Evolutionary conservation across 352 stramenopile species (phyloP).

Genomic region (Globisporangium heterothallicum): DNA sequence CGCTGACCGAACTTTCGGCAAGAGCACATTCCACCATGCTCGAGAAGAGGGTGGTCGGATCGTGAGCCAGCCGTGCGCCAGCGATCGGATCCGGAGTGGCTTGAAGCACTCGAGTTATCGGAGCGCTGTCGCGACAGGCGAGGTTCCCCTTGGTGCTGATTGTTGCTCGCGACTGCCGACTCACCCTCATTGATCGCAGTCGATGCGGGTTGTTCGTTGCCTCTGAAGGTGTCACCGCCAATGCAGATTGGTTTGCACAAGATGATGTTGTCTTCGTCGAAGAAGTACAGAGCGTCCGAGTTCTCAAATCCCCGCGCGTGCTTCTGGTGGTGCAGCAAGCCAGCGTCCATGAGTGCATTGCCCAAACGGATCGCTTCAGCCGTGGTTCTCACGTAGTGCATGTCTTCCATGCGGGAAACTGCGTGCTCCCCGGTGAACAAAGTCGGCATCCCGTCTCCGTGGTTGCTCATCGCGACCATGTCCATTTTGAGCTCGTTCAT

Average conservation of each 20-base stretch:
- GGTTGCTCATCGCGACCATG: conserved; percentile 4
- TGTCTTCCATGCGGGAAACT: conserved; percentile 16
- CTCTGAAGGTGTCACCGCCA: background rate
- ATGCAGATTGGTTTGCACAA: conserved; percentile 14
- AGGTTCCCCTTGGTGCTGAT: background rate
- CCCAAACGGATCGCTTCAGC: conserved; percentile 39
- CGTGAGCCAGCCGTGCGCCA: background rate
- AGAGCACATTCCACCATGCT: conserved; percentile 21
- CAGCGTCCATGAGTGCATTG: conserved; percentile 51
- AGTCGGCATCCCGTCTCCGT: conserved; percentile 2
- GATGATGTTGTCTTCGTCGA: conserved; percentile 35
- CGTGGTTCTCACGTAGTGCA: conserved; percentile 17
- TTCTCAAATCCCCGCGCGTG: conserved; percentile 17
- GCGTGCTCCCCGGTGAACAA: conserved; percentile 5
- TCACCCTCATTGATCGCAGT: background rate
- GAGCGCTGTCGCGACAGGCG: conserved; percentile 7
- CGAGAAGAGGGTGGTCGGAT: background rate
- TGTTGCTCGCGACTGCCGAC: background rate
- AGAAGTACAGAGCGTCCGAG: conserved; percentile 25
- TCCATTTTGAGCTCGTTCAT: conserved; percentile 3
- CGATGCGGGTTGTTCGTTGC: background rate
- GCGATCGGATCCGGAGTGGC: conserved; percentile 1
- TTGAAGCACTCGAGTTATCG: conserved; percentile 2
- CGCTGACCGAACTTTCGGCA: conserved; percentile 37
- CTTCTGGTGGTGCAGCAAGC: conserved; percentile 42